Percentiles rank a stretch among this genome's conserved stretches.
Evolutionary conservation across 2,329 filamentous ascomycete species (phyloP).

Genomic region (Arthrinium phaeospermum): DNA sequence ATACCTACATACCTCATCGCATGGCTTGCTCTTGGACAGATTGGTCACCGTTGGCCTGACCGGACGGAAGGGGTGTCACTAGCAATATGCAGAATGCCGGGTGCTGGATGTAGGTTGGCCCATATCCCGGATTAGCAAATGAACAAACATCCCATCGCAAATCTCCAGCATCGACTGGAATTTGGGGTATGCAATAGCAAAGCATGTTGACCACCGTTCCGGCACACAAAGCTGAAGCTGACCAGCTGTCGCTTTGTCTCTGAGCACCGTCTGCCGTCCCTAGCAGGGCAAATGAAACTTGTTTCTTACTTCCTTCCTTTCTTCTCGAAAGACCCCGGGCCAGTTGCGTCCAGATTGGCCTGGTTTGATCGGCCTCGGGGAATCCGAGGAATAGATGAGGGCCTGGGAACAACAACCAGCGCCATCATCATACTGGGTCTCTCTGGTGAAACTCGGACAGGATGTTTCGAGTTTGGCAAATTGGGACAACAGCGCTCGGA

Average conservation of each 20-base stretch:
- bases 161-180: background rate
- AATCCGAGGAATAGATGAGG: slow-evolving; percentile 7
- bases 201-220: slow-evolving; percentile 8
- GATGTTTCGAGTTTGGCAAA: slow-evolving; percentile 2
- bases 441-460: slow-evolving; percentile 3
- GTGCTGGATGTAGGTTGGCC: background rate
- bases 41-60: background rate
- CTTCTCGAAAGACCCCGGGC: slow-evolving; percentile 5
- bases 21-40: background rate
- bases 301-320: slow-evolving; percentile 1
- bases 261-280: background rate
- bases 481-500: background rate
- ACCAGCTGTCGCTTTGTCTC: slow-evolving; percentile 6
- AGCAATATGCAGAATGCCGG: background rate
- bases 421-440: slow-evolving; percentile 2
- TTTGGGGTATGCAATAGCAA: background rate
- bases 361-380: slow-evolving; percentile 2
- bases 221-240: background rate
- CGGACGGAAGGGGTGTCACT: background rate
- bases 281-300: background rate
- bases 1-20: too few relatives aligned
- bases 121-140: slow-evolving; percentile 7
- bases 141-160: background rate
- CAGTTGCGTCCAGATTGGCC: background rate
- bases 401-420: background rate